phyloP scores from a whole-genome alignment of 2,329 filamentous ascomycete genomes.

The Alternaria metachromatica region DNA sequence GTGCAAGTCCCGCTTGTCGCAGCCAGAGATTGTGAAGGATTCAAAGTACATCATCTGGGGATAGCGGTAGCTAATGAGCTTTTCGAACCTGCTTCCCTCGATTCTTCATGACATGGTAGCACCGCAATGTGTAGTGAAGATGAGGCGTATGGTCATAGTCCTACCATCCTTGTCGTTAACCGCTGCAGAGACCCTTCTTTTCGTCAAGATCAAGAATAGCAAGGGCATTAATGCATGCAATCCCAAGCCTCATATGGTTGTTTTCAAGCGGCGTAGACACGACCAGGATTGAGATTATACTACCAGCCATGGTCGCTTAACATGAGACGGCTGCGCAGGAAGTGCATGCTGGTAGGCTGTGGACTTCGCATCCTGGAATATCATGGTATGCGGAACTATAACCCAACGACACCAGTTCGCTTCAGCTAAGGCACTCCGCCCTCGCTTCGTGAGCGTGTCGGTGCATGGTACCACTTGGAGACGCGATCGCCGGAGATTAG shows the following conservation, averaged over 20 bases:
- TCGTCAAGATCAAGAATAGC: neutral
- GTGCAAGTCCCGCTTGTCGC: constrained; percentile 4
- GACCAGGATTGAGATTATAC: constrained; percentile 10
- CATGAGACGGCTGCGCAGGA: constrained; percentile 30
- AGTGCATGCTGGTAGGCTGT: constrained; percentile 12
- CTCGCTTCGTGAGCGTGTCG: neutral
- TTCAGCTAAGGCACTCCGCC: constrained; percentile 1
- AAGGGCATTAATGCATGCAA: constrained; percentile 9
- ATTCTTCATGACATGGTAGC: neutral
- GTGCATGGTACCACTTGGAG: neutral
- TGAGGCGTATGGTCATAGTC: neutral
- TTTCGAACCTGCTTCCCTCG: neutral
- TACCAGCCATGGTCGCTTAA: constrained; percentile 11
- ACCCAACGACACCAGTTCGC: constrained; percentile 10
- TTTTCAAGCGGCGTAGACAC: constrained; percentile 21
- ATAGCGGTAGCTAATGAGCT: neutral
- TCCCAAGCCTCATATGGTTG: constrained; percentile 17
- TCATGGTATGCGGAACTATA: constrained; percentile 12
- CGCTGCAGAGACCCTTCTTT: constrained; percentile 10
- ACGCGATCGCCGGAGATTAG: neutral
- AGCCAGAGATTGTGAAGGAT: constrained; percentile 6
- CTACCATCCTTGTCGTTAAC: neutral
- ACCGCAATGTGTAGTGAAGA: neutral
- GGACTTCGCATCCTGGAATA: constrained; percentile 21
- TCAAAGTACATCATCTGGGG: neutral